Base-by-base conservation (phyloP, 2,329 filamentous ascomycete genomes). In the Colletotrichum zoysiae region DNA sequence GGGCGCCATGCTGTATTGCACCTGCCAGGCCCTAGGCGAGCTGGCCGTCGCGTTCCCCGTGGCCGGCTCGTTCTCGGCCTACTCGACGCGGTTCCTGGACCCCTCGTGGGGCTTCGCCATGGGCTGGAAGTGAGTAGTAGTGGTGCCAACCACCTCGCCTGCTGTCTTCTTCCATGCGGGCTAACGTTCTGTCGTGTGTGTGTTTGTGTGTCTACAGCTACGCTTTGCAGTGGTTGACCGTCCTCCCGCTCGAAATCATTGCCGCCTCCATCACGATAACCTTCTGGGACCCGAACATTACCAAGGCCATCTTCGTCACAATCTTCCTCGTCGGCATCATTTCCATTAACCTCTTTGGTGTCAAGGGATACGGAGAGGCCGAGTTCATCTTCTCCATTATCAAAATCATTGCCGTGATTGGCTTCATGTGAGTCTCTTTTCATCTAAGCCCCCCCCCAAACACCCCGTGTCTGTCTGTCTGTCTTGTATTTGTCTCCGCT, bases 71-170 rank as follows among this genome's bases (percentile, higher is more conserved):
- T 98, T 98, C 79, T 94, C 94, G 0, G 91, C 94, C 9, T 98
- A 95, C 83, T 96, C 95, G 23, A 97, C 94, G 40, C 90, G 95
- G 23, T 98, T 98, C 78, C 82, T 98, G 23, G 95, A 98, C 78
- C 95, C 95, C 1, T 95, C 95, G 0, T 97, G 94, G 94, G 95
- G 95, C 0, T 97, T 97, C 78, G 93, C 94, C 58, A 97, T 97
- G 93, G 95, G 94, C 20, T 97, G 94, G 94, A 97, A 97, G 87
- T 93, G 81, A 81, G 89, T 86, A 23, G 46, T 23, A n/a, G 46
- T 23, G 9, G 30, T 5, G 30, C 30, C 46, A 48, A 48, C 46
- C 46, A 48, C 46, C 46, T 30, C 14, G 8, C 51, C 26, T 20
- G 3, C 2, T 18, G 23, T 11, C 44, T 12, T 11, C 44, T 12